These are phyloP conservation scores for Rubia peregrina DNA, from an alignment of 305 asterid genomes.

Conservation along the genomic window DNA sequence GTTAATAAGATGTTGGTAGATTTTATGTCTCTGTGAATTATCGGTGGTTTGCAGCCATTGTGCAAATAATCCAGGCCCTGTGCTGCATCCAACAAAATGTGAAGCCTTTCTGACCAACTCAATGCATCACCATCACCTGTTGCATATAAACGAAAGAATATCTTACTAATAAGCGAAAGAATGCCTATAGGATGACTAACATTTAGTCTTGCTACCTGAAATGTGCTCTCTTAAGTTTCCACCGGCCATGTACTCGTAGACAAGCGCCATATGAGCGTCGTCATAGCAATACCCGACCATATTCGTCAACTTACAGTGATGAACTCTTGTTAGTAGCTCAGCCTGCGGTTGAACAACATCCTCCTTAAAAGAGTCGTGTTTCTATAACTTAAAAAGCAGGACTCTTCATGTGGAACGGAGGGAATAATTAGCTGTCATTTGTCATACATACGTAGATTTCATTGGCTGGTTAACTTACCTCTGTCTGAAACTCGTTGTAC, in stretches of 20 bases:
- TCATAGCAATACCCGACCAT: constrained; percentile 32
- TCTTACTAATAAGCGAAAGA: too few relatives aligned
- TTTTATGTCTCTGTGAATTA: constrained; percentile 36
- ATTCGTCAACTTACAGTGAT: constrained; percentile 28
- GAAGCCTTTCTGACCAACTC: constrained; percentile 30
- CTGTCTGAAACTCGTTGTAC: constrained; percentile 29
- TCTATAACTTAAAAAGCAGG: not conserved
- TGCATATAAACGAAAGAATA: not conserved
- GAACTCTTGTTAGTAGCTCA: constrained; percentile 24
- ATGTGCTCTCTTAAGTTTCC: constrained; percentile 26
- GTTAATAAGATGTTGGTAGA: constrained; percentile 24
- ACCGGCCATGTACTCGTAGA: constrained; percentile 31
- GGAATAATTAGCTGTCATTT: not conserved
- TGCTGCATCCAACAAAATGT: constrained; percentile 28
- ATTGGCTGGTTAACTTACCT: constrained; percentile 17
- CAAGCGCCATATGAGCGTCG: constrained; percentile 22
- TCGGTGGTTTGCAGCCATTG: constrained; percentile 29
- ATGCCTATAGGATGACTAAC: too few relatives aligned
- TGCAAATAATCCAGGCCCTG: constrained; percentile 35
- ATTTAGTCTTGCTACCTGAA: constrained; percentile 9
- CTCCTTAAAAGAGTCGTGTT: not conserved
- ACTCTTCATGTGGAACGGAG: too few relatives aligned
- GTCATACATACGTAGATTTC: too few relatives aligned
- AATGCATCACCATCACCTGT: constrained; percentile 7
- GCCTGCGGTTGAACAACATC: constrained; percentile 18